Percentiles rank a stretch among this genome's conserved stretches.
These are phyloP conservation scores for Ceratocystis colombiana DNA, from an alignment of 2,329 filamentous ascomycete species.

Conservation along the genomic window DNA sequence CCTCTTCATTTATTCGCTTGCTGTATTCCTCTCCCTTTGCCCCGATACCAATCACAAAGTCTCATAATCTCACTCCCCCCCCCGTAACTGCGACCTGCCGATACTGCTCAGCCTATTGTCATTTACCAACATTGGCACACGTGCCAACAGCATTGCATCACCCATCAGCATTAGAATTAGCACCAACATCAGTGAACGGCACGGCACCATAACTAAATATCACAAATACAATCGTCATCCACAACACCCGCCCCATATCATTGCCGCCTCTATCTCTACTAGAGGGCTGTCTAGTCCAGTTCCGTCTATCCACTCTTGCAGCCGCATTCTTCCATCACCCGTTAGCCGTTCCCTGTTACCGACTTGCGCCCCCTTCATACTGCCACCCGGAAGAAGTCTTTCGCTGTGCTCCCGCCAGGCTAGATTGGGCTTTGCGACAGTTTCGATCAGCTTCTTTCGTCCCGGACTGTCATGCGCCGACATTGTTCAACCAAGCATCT, in stretches of 20 bases:
- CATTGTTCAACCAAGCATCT: neutral
- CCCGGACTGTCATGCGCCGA: neutral
- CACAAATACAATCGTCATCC: neutral
- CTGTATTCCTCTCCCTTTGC: neutral
- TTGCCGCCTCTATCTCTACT: neutral
- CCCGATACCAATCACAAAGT: neutral
- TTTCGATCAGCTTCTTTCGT: neutral
- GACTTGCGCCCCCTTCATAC: neutral
- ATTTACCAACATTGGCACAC: neutral
- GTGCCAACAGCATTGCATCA: slow-evolving; percentile 9
- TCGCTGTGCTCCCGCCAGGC: neutral
- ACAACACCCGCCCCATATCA: neutral
- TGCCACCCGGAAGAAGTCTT: neutral
- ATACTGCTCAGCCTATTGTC: slow-evolving; percentile 6
- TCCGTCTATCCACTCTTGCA: neutral
- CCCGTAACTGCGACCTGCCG: slow-evolving; percentile 3
- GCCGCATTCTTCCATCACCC: neutral
- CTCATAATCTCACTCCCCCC: slow-evolving; percentile 4
- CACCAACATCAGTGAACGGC: neutral
- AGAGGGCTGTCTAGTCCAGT: neutral
- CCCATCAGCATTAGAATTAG: slow-evolving; percentile 5
- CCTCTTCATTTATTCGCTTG: neutral
- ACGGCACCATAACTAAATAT: neutral
- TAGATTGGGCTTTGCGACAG: neutral
- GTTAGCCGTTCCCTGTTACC: neutral